These are phyloP conservation scores for Metroxylon sagu DNA, from an alignment of 176 grass and related monocot genomes.

Conservation along the genomic window DNA sequence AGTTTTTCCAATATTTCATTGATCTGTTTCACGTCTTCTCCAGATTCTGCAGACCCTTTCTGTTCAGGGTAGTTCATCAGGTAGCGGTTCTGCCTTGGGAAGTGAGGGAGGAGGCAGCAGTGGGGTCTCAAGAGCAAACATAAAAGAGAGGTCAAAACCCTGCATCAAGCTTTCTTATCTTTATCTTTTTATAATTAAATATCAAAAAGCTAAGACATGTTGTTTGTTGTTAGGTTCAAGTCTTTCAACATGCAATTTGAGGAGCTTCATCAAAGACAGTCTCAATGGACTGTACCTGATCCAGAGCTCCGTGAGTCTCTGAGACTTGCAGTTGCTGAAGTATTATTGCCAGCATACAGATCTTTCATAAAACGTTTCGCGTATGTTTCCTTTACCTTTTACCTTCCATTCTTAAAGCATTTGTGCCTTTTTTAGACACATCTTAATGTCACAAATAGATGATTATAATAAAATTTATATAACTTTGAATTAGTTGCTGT, in stretches of 20 bases:
- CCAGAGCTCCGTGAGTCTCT: constrained; percentile 83
- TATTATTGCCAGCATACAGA: constrained; percentile 83
- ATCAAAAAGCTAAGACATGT: too few relatives aligned
- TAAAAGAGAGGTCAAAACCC: constrained; percentile 65
- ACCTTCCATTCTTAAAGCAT: too few relatives aligned
- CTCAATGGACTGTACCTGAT: constrained; percentile 85
- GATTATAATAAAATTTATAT: too few relatives aligned
- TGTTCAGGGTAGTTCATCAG: constrained; percentile 32
- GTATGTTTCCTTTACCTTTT: constrained; percentile 24
- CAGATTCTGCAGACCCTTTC: constrained; percentile 76
- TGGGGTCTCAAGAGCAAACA: constrained; percentile 58
- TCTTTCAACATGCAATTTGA: constrained; percentile 89
- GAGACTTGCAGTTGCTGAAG: constrained; percentile 81
- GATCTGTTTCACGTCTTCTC: background rate
- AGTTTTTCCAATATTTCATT: constrained; percentile 6
- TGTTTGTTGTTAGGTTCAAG: constrained; percentile 52
- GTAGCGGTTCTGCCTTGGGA: constrained; percentile 29
- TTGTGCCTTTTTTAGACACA: too few relatives aligned
- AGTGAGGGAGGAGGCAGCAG: constrained; percentile 38
- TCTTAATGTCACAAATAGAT: too few relatives aligned
- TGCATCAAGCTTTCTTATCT: background rate
- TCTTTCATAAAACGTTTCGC: constrained; percentile 88
- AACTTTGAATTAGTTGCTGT: too few relatives aligned
- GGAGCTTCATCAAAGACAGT: constrained; percentile 80
- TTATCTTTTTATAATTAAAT: too few relatives aligned